A percentile compares a stretch with the other conserved stretches of the same genome.
These are phyloP conservation scores for Vickermania ingenoplastis DNA, from an alignment of 208 protist genomes.

Conservation along the genomic window DNA sequence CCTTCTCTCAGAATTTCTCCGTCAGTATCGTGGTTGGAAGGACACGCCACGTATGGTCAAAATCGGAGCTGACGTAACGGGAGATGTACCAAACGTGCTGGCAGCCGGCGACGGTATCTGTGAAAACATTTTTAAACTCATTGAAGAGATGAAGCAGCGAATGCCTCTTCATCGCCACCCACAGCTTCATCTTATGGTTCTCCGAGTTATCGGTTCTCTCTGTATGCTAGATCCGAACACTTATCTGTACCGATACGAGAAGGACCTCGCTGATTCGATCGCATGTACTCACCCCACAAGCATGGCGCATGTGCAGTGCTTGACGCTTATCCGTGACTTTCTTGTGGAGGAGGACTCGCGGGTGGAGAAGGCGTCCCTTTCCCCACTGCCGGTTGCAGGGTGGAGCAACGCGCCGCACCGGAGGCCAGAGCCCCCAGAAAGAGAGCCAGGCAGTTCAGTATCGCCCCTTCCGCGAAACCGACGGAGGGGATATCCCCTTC, in stretches of 20 bases:
- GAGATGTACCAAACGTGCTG: conserved; percentile 31
- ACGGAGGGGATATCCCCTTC: too few relatives aligned
- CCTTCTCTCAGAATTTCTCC: conserved; percentile 79
- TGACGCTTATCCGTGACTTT: conserved; percentile 78
- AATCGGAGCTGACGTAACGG: conserved; percentile 16
- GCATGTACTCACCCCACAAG: background rate
- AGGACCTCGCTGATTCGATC: conserved; percentile 34
- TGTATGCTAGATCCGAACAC: conserved; percentile 70
- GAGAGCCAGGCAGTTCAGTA: background rate
- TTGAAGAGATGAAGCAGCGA: conserved; percentile 28
- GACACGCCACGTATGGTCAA: conserved; percentile 15
- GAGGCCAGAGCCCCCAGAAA: conserved; percentile 2
- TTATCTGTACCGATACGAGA: conserved; percentile 53
- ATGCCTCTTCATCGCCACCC: background rate
- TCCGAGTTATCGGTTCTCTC: conserved; percentile 67
- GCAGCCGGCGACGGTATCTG: conserved; percentile 47
- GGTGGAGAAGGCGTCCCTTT: conserved; percentile 21
- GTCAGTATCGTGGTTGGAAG: conserved; percentile 71
- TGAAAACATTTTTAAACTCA: conserved; percentile 50
- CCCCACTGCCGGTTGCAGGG: background rate
- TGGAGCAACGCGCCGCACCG: too few relatives aligned
- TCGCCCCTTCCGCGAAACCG: background rate
- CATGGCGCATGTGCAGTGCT: conserved; percentile 33
- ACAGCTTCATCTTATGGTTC: conserved; percentile 31
- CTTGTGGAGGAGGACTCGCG: conserved; percentile 73